Percentiles rank a stretch among this genome's conserved stretches.
phyloP scores from a whole-genome alignment of 2,329 filamentous ascomycete species.

The Westerdykella sp. region DNA sequence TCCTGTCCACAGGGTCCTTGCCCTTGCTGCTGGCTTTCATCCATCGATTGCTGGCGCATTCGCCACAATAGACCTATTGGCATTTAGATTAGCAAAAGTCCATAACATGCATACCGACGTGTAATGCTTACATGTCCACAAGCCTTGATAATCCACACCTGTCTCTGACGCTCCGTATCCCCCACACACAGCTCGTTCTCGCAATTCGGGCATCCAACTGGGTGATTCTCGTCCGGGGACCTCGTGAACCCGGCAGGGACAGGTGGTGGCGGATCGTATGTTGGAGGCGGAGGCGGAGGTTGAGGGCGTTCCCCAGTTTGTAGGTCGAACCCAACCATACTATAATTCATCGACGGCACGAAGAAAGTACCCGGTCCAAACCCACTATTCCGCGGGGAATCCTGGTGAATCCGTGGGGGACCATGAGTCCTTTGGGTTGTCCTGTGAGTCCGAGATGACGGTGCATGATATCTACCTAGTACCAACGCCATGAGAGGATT shows the following conservation, averaged over 20 bases:
- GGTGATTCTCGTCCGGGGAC: constrained; percentile 62
- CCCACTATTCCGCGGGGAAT: no score
- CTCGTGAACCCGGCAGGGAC: constrained; percentile 74
- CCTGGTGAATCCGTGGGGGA: no score
- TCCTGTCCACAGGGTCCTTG: constrained; percentile 27
- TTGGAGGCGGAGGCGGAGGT: constrained; percentile 30
- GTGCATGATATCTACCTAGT: no score
- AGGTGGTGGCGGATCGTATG: constrained; percentile 59
- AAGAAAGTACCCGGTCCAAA: no score
- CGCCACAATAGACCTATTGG: constrained; percentile 48
- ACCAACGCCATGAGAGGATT: not conserved
- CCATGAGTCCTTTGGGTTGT: no score
- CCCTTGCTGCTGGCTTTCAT: constrained; percentile 35
- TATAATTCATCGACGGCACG: constrained; percentile 34
- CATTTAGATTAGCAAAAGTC: constrained; percentile 4
- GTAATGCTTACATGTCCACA: constrained; percentile 75
- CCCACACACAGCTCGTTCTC: constrained; percentile 76
- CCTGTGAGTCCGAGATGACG: no score
- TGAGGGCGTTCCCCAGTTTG: constrained; percentile 20
- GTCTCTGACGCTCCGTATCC: constrained; percentile 61
- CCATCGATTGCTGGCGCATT: constrained; percentile 42
- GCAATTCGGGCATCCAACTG: constrained; percentile 80
- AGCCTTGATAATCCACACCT: constrained; percentile 85
- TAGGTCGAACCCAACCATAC: constrained; percentile 40
- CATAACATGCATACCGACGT: not conserved